Conservation (phyloP, 208 protist genomes). For the Trichomonas vaginalis region DNA sequence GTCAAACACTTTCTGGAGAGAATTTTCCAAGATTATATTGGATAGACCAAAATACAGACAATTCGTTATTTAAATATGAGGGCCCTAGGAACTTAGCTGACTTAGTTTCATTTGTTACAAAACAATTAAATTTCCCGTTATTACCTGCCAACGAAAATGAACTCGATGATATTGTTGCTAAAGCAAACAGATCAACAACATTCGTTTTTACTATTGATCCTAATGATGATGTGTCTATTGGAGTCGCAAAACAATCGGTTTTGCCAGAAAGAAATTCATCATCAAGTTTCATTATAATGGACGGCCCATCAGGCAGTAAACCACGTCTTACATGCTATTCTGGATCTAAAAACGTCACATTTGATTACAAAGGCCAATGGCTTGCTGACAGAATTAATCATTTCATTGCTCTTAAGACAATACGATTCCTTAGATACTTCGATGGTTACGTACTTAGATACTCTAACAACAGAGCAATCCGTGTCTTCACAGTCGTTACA, state of each 20-base stretch:
- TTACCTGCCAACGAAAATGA: not conserved
- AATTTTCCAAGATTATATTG: not conserved
- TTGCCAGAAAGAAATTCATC: not conserved
- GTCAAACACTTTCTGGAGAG: not conserved
- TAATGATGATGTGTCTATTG: not conserved
- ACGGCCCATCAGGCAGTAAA: too few relatives aligned
- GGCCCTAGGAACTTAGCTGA: not conserved
- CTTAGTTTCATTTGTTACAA: not conserved
- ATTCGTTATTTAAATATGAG: not conserved
- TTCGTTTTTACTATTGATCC: not conserved
- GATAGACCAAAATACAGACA: not conserved
- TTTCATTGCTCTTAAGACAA: not conserved
- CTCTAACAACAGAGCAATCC: not conserved
- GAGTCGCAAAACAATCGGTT: not conserved
- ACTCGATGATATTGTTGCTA: not conserved
- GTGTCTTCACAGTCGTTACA: not conserved
- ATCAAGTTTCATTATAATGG: not conserved
- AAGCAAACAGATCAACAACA: not conserved
- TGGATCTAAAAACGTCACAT: not conserved
- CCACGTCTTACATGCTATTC: not conserved
- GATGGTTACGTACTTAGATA: not conserved
- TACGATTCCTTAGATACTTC: not conserved
- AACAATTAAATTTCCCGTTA: not conserved
- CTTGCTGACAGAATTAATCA: not conserved
- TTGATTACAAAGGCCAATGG: not conserved